These are phyloP conservation scores for Calocera cornea DNA, from an alignment of 768 basidiomycete species.

Conservation along the genomic window DNA sequence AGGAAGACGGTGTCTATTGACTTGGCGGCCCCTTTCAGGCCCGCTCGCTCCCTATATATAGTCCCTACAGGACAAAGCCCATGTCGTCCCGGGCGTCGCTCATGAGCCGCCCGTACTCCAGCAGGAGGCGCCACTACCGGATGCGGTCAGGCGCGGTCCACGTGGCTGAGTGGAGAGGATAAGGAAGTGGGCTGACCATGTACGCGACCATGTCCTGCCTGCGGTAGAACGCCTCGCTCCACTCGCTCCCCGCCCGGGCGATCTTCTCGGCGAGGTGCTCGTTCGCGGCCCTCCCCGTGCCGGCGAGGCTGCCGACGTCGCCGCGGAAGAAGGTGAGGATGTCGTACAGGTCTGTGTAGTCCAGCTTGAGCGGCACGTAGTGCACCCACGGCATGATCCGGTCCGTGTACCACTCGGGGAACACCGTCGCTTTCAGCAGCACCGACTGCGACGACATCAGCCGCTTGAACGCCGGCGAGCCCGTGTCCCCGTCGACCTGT, in stretches of 20 bases:
- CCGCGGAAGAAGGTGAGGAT: conserved; percentile 23
- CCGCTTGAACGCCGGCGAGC: conserved; percentile 57
- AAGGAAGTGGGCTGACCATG: conserved; percentile 15
- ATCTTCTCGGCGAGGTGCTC: conserved; percentile 23
- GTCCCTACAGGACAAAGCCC: not conserved
- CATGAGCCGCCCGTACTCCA: not conserved
- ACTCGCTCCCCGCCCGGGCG: conserved; percentile 19
- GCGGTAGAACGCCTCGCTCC: conserved; percentile 22
- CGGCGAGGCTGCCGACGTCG: conserved; percentile 11
- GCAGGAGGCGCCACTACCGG: not conserved
- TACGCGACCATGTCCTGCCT: conserved; percentile 25
- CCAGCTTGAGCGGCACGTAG: conserved; percentile 47
- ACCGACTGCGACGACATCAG: conserved; percentile 48
- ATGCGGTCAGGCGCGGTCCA: too few species aligned
- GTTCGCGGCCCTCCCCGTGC: conserved; percentile 17
- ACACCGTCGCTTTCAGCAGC: conserved; percentile 57
- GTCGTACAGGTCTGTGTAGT: conserved; percentile 29
- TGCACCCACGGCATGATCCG: conserved; percentile 57
- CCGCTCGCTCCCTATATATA: too few species aligned
- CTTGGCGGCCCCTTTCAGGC: not conserved
- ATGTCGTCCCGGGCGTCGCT: not conserved
- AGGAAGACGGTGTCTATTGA: too few species aligned
- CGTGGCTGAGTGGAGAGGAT: too few species aligned
- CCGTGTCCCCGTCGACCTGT: conserved; percentile 32
- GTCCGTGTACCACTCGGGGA: conserved; percentile 56